A percentile compares a stretch with the other conserved stretches of the same genome.
phyloP scores from a whole-genome alignment of 495 filamentous ascomycete species.

The Talaromyces stipitatus region DNA sequence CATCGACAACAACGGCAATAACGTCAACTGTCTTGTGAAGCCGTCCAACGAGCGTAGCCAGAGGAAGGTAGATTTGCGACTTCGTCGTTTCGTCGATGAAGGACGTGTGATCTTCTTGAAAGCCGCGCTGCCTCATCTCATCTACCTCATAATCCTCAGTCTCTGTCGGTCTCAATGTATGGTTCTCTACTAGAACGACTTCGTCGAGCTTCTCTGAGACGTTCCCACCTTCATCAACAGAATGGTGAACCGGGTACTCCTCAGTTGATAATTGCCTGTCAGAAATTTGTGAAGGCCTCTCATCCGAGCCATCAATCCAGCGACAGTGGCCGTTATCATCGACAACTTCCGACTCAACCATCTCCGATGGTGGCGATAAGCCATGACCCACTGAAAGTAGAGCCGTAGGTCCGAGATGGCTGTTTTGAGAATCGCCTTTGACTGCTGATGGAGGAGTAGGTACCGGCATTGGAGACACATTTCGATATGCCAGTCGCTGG shows the following conservation, averaged over 20 bases:
- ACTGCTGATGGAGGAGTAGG: neutral
- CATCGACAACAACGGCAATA: slow-evolving; percentile 57
- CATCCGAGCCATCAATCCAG: slow-evolving; percentile 3
- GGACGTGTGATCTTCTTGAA: neutral
- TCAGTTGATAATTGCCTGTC: neutral
- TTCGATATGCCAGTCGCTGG: neutral
- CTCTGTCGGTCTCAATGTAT: neutral
- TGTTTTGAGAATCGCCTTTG: neutral
- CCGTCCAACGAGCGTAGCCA: slow-evolving; percentile 55
- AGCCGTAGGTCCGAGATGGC: neutral
- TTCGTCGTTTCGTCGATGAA: neutral
- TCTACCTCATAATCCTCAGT: slow-evolving; percentile 7
- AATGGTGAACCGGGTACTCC: neutral
- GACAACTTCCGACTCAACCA: neutral
- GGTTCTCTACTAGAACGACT: slow-evolving; percentile 11
- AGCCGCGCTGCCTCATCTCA: neutral
- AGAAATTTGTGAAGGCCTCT: neutral
- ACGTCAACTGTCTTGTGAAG: slow-evolving; percentile 51
- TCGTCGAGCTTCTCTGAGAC: slow-evolving; percentile 8
- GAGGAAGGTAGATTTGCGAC: slow-evolving; percentile 7
- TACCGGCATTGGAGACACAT: neutral
- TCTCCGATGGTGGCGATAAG: neutral
- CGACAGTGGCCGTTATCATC: neutral
- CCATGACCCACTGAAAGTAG: neutral
- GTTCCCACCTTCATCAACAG: neutral